Evolutionary conservation across 495 filamentous ascomycete genomes (phyloP).

Genomic region (Lophium mytilinum): DNA sequence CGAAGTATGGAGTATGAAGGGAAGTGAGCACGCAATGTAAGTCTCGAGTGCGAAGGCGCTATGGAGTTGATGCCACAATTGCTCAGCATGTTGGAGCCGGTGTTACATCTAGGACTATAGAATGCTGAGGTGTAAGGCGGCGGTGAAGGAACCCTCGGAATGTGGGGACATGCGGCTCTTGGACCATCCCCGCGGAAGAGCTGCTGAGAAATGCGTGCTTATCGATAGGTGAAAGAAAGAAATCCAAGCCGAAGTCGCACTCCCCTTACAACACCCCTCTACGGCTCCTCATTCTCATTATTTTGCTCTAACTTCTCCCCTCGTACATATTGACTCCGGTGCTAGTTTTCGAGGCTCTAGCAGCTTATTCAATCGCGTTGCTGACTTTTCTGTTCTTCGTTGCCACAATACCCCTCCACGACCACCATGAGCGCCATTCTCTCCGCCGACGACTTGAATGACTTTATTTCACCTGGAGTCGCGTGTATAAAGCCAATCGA

Average conservation of each 20-base stretch:
- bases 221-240: not conserved
- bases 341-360: too few species aligned
- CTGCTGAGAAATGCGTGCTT: slow-evolving; percentile 12
- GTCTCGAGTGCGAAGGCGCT: too few species aligned
- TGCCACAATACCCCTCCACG: not conserved
- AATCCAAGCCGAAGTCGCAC: not conserved
- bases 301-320: not conserved
- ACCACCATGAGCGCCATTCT: slow-evolving; percentile 83
- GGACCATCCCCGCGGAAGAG: not conserved
- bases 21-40: too few species aligned
- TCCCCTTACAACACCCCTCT: not conserved
- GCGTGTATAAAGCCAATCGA: slow-evolving; percentile 98
- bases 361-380: too few species aligned
- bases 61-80: too few species aligned
- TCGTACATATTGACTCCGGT: too few species aligned
- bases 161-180: too few species aligned
- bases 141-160: too few species aligned
- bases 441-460: slow-evolving; percentile 92
- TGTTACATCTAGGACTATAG: too few species aligned
- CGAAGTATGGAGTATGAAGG: too few species aligned
- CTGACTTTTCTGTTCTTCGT: not conserved
- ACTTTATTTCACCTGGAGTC: slow-evolving; percentile 96
- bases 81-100: too few species aligned
- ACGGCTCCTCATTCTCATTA: not conserved
- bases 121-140: too few species aligned